Evolutionary conservation across 2,329 filamentous ascomycete genomes (phyloP).

Genomic region (Parastagonospora nodorum): DNA sequence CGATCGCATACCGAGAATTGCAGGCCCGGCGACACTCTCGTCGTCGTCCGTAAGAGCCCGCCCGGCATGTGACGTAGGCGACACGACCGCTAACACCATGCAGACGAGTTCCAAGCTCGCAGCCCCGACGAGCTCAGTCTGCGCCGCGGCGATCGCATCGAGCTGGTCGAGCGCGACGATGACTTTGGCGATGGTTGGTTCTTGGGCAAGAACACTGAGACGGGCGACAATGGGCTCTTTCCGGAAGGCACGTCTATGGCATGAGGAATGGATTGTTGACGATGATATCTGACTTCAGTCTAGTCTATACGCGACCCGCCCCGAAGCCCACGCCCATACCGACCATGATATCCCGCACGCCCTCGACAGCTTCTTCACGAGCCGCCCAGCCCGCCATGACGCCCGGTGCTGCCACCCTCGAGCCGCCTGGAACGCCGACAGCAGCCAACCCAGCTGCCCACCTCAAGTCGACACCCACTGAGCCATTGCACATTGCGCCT

Average conservation of each 20-base stretch:
- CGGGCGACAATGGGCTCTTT: slow-evolving; percentile 77
- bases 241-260: slow-evolving; percentile 69
- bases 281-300: slow-evolving; percentile 21
- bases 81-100: slow-evolving; percentile 10
- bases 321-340: slow-evolving; percentile 52
- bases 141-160: slow-evolving; percentile 80
- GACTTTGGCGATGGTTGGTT: slow-evolving; percentile 91
- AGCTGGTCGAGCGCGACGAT: slow-evolving; percentile 83
- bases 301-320: slow-evolving; percentile 67
- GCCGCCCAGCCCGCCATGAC: slow-evolving; percentile 9
- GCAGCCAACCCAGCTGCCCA: slow-evolving; percentile 13
- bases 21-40: slow-evolving; percentile 68
- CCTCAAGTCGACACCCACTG: slow-evolving; percentile 25
- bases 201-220: slow-evolving; percentile 73
- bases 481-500: slow-evolving; percentile 36
- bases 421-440: slow-evolving; percentile 15
- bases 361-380: slow-evolving; percentile 29
- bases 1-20: slow-evolving; percentile 53
- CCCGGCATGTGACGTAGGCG: neutral
- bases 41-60: slow-evolving; percentile 71
- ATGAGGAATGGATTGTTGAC: neutral
- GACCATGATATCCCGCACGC: slow-evolving; percentile 35
- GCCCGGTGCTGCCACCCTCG: slow-evolving; percentile 24
- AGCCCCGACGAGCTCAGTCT: slow-evolving; percentile 93
- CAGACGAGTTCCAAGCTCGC: slow-evolving; percentile 90